A percentile compares a stretch with the other conserved stretches of the same genome.
Evolutionary conservation across 495 filamentous ascomycete species (phyloP).

Genomic region (Platismatia glauca): DNA sequence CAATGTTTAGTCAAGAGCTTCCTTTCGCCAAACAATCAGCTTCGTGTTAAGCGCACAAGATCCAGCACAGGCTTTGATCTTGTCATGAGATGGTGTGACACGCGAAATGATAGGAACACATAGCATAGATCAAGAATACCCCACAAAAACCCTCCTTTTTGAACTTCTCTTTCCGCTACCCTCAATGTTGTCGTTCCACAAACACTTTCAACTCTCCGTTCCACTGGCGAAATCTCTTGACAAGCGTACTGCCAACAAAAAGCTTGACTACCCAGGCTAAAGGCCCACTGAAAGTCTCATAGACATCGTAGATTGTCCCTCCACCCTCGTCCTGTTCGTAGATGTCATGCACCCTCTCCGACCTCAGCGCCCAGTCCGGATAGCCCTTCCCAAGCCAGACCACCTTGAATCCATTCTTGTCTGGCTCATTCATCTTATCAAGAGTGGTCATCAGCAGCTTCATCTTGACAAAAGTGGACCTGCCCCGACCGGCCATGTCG

Average conservation of each 20-base stretch:
- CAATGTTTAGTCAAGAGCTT: too few species aligned
- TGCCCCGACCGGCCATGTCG: slow-evolving; percentile 18
- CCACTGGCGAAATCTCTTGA: slow-evolving; percentile 26
- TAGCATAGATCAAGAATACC: too few species aligned
- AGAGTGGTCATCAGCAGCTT: slow-evolving; percentile 20
- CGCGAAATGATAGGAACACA: too few species aligned
- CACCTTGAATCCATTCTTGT: slow-evolving; percentile 10
- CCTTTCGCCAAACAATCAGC: too few species aligned
- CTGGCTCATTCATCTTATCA: slow-evolving; percentile 11
- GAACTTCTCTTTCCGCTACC: too few species aligned
- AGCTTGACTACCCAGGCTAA: slow-evolving; percentile 14
- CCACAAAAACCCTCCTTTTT: too few species aligned
- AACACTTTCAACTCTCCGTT: slow-evolving; percentile 20
- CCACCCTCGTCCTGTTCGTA: slow-evolving; percentile 4
- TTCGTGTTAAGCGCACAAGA: too few species aligned
- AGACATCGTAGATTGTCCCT: slow-evolving; percentile 20
- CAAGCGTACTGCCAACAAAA: slow-evolving; percentile 14
- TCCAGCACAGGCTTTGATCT: too few species aligned
- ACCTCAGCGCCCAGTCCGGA: slow-evolving; percentile 22
- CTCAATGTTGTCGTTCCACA: slow-evolving; percentile 1
- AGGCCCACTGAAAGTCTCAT: slow-evolving; percentile 25
- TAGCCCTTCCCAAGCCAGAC: slow-evolving; percentile 23
- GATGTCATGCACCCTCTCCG: slow-evolving; percentile 26
- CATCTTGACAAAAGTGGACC: slow-evolving; percentile 11
- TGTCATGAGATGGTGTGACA: too few species aligned